Percentiles rank a stretch among this genome's conserved stretches.
phyloP scores from a whole-genome alignment of 495 filamentous ascomycete species.

The Penicillium maclennaniae region DNA sequence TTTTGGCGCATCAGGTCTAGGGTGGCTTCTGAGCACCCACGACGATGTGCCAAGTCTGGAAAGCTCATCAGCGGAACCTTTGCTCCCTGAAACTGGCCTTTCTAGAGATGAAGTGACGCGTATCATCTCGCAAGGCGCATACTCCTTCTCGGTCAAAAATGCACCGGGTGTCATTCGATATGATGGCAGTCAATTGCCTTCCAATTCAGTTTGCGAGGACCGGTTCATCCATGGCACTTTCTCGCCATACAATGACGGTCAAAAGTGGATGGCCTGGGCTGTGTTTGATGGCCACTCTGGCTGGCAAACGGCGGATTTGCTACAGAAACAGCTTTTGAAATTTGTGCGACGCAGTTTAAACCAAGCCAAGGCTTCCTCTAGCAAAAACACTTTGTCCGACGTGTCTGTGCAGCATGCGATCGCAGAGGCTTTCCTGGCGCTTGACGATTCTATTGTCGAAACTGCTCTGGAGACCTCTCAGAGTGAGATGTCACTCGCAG shows the following conservation, averaged over 20 bases:
- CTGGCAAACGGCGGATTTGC: slow-evolving; percentile 38
- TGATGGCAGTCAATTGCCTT: slow-evolving; percentile 43
- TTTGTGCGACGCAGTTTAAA: slow-evolving; percentile 35
- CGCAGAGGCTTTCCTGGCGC: slow-evolving; percentile 41
- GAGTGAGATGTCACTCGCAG: slow-evolving; percentile 20
- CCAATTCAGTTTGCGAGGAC: slow-evolving; percentile 49
- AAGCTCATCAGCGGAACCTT: slow-evolving; percentile 11
- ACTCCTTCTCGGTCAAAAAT: slow-evolving; percentile 26
- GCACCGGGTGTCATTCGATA: slow-evolving; percentile 37
- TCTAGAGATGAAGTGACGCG: slow-evolving; percentile 24
- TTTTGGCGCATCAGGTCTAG: slow-evolving; percentile 17
- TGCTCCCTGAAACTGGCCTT: slow-evolving; percentile 9
- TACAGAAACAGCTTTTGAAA: slow-evolving; percentile 38
- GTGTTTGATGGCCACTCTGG: slow-evolving; percentile 53
- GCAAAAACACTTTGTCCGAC: slow-evolving; percentile 5
- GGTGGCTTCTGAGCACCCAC: slow-evolving; percentile 18
- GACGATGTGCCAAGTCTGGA: slow-evolving; percentile 22
- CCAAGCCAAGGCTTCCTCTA: slow-evolving; percentile 15
- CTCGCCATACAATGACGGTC: slow-evolving; percentile 31
- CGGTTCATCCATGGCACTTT: slow-evolving; percentile 42
- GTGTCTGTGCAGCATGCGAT: slow-evolving; percentile 40
- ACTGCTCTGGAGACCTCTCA: slow-evolving; percentile 27
- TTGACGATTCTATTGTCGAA: slow-evolving; percentile 50
- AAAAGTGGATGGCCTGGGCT: slow-evolving; percentile 46
- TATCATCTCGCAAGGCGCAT: slow-evolving; percentile 26